These are phyloP conservation scores for Cladophialophora carrionii DNA, from an alignment of 2,329 filamentous ascomycete species.

Conservation along the genomic window DNA sequence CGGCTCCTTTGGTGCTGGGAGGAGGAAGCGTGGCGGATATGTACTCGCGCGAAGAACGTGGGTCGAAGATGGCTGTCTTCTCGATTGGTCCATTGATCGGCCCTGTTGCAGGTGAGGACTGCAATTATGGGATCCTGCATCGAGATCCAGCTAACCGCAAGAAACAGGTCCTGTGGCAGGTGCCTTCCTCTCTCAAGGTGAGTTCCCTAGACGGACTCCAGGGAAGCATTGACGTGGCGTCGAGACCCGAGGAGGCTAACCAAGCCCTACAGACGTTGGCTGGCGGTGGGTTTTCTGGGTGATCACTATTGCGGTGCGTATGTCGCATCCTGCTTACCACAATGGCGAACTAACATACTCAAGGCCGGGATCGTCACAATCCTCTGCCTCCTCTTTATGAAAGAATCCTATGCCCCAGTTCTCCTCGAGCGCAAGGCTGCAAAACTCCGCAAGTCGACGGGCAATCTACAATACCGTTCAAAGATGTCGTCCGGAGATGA, in stretches of 20 bases:
- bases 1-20: slow-evolving; percentile 57
- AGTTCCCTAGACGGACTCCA: background rate
- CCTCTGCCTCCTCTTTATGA: slow-evolving; percentile 58
- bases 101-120: slow-evolving; percentile 49
- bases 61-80: slow-evolving; percentile 35
- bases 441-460: slow-evolving; percentile 43
- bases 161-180: slow-evolving; percentile 57
- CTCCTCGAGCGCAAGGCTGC: slow-evolving; percentile 61
- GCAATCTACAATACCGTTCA: slow-evolving; percentile 49
- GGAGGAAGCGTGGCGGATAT: slow-evolving; percentile 46
- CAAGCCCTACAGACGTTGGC: slow-evolving; percentile 11
- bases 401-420: slow-evolving; percentile 65
- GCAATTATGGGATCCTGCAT: background rate
- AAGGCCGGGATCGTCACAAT: slow-evolving; percentile 54
- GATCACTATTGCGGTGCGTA: slow-evolving; percentile 65
- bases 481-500: slow-evolving; percentile 6
- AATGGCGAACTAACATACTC: background rate
- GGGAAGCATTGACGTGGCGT: background rate
- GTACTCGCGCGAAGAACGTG: slow-evolving; percentile 33
- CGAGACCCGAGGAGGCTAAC: background rate
- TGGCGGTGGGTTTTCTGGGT: slow-evolving; percentile 50
- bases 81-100: slow-evolving; percentile 36
- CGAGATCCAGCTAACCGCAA: background rate
- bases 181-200: slow-evolving; percentile 59
- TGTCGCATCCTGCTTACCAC: background rate